Evolutionary conservation across 164 flowering plant genomes (phyloP), one percentile per base, ranked within the genome.

Genomic region (Chimonanthus salicifolius): DNA sequence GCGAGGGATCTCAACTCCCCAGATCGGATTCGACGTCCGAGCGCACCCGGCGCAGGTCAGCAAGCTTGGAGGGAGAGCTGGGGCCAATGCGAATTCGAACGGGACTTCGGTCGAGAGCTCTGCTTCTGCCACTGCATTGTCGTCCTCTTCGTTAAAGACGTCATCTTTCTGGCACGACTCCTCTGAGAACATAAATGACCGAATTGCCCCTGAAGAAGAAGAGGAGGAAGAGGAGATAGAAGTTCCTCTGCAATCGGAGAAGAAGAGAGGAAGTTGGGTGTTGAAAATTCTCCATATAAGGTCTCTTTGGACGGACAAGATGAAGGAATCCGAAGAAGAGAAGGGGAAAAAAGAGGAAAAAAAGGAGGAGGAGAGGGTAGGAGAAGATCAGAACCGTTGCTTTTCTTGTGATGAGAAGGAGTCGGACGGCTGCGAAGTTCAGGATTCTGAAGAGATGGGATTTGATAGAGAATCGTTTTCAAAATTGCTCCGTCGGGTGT

Each of bases 381-480:
- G 15, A 10, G 62, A 66, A 4, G 60, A 49, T 74, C 64, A 7
- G 6, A 18, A 60, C 74, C 50, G 72, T 13, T 80, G 64, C 63
- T 54, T 49, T n/a, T 33, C 48, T 45, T 66, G 80, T 45, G 82
- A 76, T 15, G 87, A 80, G 1, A 83, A 71, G 7, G 82, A 72
- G 18, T 46, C 72, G 64, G 78, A 16, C 3, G 73, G 47, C 46
- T 72, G 80, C 72, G 46, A 47, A 48, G 58, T 85, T 67, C 84
- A 45, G 3, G 84, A 72, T 15, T 76, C 74, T 13, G 78, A 65
- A 21, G 78, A 76, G 69, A 21, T 81, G 49, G 79, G 80, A 21
- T 83, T 91, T 62, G 94, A 94, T 72, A 80, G 82, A 71, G 83
- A 87, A 64, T 84, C 96, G 21, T 96, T 94, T 72, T 90, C 96